Evolutionary conservation across 202 grass and related monocot genomes (phyloP).

Genomic region (Tripidium arundinaceum): DNA sequence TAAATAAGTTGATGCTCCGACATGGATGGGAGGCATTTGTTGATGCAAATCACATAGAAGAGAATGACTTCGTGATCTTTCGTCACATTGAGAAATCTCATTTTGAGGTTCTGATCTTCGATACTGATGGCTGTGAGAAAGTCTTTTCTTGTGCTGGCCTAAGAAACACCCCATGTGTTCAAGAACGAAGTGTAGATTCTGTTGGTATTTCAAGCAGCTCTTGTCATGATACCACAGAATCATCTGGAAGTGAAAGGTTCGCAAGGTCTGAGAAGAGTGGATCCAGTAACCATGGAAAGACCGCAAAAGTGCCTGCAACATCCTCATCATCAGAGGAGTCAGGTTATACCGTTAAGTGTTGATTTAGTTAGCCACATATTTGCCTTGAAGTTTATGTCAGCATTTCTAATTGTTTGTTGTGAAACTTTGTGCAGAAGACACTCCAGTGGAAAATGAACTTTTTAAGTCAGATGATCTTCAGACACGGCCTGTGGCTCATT

Average conservation of each 20-base stretch:
- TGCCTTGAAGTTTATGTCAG: not conserved
- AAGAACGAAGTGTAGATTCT: slow-evolving; percentile 5
- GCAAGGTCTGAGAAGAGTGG: not conserved
- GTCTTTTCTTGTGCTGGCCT: slow-evolving; percentile 9
- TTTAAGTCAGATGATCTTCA: slow-evolving; percentile 18
- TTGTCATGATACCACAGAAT: not conserved
- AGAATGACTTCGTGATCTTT: slow-evolving; percentile 35
- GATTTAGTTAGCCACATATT: not conserved
- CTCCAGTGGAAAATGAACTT: not conserved
- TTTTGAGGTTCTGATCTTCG: slow-evolving; percentile 44
- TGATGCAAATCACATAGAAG: slow-evolving; percentile 29
- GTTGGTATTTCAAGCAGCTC: not conserved
- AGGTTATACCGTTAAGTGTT: slow-evolving; percentile 22
- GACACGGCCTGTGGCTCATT: not conserved
- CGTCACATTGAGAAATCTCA: not conserved
- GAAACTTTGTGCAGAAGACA: slow-evolving; percentile 25
- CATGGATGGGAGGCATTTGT: slow-evolving; percentile 50
- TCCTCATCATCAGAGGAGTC: slow-evolving; percentile 19
- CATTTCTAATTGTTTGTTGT: not conserved
- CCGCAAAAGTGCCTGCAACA: not conserved
- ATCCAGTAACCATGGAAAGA: not conserved
- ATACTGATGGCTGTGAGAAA: slow-evolving; percentile 42
- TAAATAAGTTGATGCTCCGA: not conserved
- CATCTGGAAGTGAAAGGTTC: not conserved
- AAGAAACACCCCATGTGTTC: not conserved